phyloP scores from a whole-genome alignment of 1,139 yeast species.

The Blastobotrys capitulatus region DNA sequence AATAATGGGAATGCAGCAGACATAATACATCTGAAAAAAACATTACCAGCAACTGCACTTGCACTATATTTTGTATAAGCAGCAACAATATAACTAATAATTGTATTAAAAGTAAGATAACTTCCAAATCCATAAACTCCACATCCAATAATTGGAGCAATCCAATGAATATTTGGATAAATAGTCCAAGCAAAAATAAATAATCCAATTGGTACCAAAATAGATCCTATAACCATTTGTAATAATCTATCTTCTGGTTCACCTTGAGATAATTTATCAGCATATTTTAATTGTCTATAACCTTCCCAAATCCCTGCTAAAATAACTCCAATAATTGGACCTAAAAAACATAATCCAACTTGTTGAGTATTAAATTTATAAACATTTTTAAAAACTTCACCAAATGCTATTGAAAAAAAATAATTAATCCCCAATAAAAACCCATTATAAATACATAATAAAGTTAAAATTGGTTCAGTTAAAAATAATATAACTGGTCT shows the following conservation, averaged over 20 bases:
- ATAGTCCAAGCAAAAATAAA: constrained; percentile 60
- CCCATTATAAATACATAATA: constrained; percentile 31
- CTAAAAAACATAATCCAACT: constrained; percentile 23
- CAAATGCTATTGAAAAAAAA: constrained; percentile 58
- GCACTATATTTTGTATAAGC: constrained; percentile 10
- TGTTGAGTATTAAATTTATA: constrained; percentile 37
- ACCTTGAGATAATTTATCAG: not conserved
- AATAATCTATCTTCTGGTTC: constrained; percentile 32
- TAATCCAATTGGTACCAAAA: constrained; percentile 48
- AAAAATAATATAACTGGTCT: constrained; percentile 4
- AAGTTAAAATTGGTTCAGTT: constrained; percentile 3
- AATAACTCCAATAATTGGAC: constrained; percentile 22
- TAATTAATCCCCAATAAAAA: constrained; percentile 54
- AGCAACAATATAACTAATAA: constrained; percentile 10
- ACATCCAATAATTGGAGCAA: constrained; percentile 54
- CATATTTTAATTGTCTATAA: not conserved
- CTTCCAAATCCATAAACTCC: constrained; percentile 11
- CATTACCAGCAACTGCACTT: constrained; percentile 12
- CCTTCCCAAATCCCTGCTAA: not conserved
- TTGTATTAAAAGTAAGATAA: constrained; percentile 7
- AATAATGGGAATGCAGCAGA: constrained; percentile 68
- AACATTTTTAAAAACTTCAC: constrained; percentile 46
- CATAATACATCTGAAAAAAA: constrained; percentile 35
- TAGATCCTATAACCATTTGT: constrained; percentile 42
- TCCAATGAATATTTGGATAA: constrained; percentile 72